Conservation (phyloP, 2,329 filamentous ascomycete species). For the Thermothelomyces thermophilus region DNA sequence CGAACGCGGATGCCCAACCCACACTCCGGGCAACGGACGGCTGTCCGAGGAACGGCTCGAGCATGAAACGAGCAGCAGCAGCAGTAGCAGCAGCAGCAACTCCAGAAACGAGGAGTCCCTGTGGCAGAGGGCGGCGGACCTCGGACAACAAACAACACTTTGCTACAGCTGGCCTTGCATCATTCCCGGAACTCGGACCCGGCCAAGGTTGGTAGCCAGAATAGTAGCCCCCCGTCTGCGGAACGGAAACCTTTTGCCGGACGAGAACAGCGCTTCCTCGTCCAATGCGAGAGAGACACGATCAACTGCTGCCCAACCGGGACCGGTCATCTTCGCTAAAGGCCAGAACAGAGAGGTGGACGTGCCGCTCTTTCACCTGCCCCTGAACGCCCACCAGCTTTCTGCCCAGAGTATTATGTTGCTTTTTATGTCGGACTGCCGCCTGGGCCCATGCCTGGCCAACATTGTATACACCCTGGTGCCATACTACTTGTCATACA, state of each 20-base stretch:
- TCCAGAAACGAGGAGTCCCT: background rate
- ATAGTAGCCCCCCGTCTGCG: background rate
- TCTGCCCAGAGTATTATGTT: conserved; percentile 11
- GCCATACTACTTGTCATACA: conserved; percentile 13
- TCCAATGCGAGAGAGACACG: background rate
- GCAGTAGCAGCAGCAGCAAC: background rate
- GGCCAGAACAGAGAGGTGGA: too few species aligned
- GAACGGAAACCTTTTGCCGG: background rate
- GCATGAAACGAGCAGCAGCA: background rate
- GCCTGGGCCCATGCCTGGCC: conserved; percentile 10
- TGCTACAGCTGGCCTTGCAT: background rate
- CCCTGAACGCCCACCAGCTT: too few species aligned
- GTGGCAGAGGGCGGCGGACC: background rate
- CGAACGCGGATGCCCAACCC: too few species aligned
- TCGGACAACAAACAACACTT: too few species aligned
- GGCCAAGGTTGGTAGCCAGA: background rate
- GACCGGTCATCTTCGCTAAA: too few species aligned
- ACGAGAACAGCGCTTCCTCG: background rate
- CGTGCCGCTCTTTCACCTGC: too few species aligned
- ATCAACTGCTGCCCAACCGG: conserved; percentile 4
- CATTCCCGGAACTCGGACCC: conserved; percentile 1
- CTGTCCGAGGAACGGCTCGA: background rate
- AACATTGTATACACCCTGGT: conserved; percentile 12
- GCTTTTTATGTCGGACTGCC: conserved; percentile 12
- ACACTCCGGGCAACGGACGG: background rate